Evolutionary conservation across 345 rosid genomes (phyloP).

Genomic region (Carallia pectinifolia): DNA sequence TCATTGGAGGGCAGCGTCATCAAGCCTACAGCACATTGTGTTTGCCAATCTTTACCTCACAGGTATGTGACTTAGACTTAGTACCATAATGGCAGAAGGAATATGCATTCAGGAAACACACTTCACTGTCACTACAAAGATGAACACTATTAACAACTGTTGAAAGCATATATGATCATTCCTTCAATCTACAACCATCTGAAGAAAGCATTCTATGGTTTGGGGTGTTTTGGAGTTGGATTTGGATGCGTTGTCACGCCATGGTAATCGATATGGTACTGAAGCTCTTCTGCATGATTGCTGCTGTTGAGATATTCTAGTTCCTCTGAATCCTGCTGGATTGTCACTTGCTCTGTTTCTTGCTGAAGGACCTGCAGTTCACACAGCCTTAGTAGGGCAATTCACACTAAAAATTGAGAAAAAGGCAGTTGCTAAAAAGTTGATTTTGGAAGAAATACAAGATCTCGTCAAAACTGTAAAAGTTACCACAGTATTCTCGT

Average conservation of each 20-base stretch:
- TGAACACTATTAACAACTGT: too few species aligned
- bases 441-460: neutral
- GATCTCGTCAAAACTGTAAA: neutral
- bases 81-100: neutral
- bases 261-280: constrained; percentile 53
- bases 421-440: neutral
- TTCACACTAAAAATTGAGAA: neutral
- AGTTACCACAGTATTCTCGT: constrained; percentile 20
- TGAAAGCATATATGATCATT: neutral
- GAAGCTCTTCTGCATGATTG: constrained; percentile 20
- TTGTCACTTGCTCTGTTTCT: constrained; percentile 5
- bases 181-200: neutral
- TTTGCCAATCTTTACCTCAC: neutral
- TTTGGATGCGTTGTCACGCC: constrained; percentile 60
- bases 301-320: constrained; percentile 9
- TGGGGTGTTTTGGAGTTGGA: constrained; percentile 61
- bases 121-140: neutral
- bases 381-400: neutral
- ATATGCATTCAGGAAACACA: neutral
- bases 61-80: neutral
- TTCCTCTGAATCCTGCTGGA: constrained; percentile 2
- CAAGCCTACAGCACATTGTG: neutral
- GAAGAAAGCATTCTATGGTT: constrained; percentile 25
- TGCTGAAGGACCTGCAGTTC: constrained; percentile 35
- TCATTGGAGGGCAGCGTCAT: neutral